Conservation (phyloP, 495 filamentous ascomycete species). For the Aspergillus bertholletiae region DNA sequence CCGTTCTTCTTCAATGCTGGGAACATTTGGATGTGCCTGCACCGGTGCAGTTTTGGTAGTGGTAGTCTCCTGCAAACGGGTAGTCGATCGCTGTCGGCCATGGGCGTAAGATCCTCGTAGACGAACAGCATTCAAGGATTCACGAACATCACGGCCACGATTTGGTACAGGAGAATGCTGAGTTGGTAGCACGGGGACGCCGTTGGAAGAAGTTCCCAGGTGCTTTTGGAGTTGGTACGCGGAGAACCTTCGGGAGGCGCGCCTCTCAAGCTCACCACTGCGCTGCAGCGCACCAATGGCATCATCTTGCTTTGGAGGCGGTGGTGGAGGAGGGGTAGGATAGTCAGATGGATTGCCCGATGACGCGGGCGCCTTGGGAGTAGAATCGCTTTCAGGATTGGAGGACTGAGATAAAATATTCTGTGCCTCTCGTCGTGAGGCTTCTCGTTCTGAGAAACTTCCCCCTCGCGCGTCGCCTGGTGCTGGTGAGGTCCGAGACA, state of each 20-base stretch:
- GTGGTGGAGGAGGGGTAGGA: slow-evolving; percentile 67
- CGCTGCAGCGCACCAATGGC: slow-evolving; percentile 86
- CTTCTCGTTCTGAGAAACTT: slow-evolving; percentile 38
- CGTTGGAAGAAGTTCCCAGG: slow-evolving; percentile 73
- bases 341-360: slow-evolving; percentile 34
- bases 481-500: slow-evolving; percentile 44
- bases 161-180: slow-evolving; percentile 88
- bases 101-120: slow-evolving; percentile 66
- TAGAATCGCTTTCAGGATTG: slow-evolving; percentile 47
- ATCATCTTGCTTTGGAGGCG: slow-evolving; percentile 80
- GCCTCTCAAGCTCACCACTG: slow-evolving; percentile 86
- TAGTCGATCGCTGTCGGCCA: slow-evolving; percentile 56
- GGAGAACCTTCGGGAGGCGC: slow-evolving; percentile 90
- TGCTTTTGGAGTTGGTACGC: slow-evolving; percentile 95
- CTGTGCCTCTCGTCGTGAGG: slow-evolving; percentile 49
- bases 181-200: slow-evolving; percentile 78
- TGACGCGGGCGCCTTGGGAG: slow-evolving; percentile 33
- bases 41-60: slow-evolving; percentile 52
- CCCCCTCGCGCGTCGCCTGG: slow-evolving; percentile 22
- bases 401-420: slow-evolving; percentile 53
- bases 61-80: slow-evolving; percentile 54
- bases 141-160: slow-evolving; percentile 79
- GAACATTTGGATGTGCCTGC: slow-evolving; percentile 55
- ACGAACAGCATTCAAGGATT: slow-evolving; percentile 90
- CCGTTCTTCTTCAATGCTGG: slow-evolving; percentile 53